Base-by-base conservation (phyloP, 2,329 filamentous ascomycete species). In the Botrytis hyacinthi region DNA sequence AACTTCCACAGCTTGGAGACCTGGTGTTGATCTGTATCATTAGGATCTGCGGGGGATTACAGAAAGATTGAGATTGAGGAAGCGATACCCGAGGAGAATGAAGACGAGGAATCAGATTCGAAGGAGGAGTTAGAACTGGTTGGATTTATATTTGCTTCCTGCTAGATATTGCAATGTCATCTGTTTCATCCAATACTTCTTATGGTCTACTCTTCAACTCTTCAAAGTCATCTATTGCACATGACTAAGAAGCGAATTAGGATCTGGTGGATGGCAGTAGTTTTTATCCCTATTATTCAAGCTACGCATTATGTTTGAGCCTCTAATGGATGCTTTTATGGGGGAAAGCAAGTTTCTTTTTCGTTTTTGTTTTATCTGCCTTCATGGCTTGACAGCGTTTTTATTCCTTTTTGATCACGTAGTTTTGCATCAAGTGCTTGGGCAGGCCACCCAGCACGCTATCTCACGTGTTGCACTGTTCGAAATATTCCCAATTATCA, bases 51-150 rank as follows among this genome's bases (percentile, higher is more conserved):
- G 22, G 81, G 78, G 69, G 78, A 79, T 51, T 79, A 80, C 37
- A 78, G 77, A 72, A 69, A 78, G 65, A 69, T 80, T 62, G 80
- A 81, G 66, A 75, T 78, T 22, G 76, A 78, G 12, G 70, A 73
- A 44, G 75, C 76, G 16, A 80, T 81, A 44, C 76, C 72, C n/a
- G 80, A 85, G 60, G 79, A 80, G 62, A 77, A 79, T 60, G 79
- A 79, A 40, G 75, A 78, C 22, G 29, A 62, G 44, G 14, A 46
- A 46, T 60, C 14, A 3, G 77, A 78, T 8, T 75, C 76, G 0
- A 75, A 75, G 10, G 74, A 75, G 29, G 73, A 74, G 14, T 72
- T 26, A 69, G 62, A 40, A 72, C 20, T 59, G 29, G 32, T n/a
- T 69, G 46, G 18, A 48, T 42, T 57, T 69, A 26, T 70, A 61